These are phyloP conservation scores for Tolypocladium cylindrosporum DNA, from an alignment of 2,329 filamentous ascomycete genomes.

Conservation along the genomic window DNA sequence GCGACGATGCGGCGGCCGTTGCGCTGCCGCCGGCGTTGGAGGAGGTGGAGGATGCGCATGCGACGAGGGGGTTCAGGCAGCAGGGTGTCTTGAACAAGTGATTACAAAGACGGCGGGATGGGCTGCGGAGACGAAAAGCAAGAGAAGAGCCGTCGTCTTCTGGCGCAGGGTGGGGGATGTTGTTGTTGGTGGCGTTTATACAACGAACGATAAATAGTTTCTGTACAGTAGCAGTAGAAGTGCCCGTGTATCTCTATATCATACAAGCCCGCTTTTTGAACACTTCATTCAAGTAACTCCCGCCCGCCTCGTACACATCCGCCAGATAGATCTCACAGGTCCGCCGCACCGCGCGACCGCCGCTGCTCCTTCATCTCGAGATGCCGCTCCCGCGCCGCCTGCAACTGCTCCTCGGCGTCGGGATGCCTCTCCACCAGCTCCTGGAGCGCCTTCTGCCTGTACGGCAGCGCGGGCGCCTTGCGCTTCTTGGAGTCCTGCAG, in stretches of 20 bases:
- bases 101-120: not conserved
- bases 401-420: slow-evolving; percentile 33
- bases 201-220: not conserved
- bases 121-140: not conserved
- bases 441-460: slow-evolving; percentile 35
- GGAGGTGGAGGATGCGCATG: slow-evolving; percentile 24
- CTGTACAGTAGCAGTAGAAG: slow-evolving; percentile 9
- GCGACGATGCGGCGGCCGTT: slow-evolving; percentile 19
- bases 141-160: not conserved
- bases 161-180: not conserved
- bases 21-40: slow-evolving; percentile 4
- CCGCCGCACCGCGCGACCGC: slow-evolving; percentile 16
- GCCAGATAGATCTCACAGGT: slow-evolving; percentile 4
- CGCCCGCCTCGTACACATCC: slow-evolving; percentile 1
- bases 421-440: slow-evolving; percentile 36
- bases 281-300: slow-evolving; percentile 9
- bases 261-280: slow-evolving; percentile 23
- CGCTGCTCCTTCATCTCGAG: slow-evolving; percentile 43
- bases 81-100: slow-evolving; percentile 25
- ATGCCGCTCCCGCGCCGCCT: slow-evolving; percentile 39
- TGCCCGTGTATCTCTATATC: slow-evolving; percentile 25
- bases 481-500: slow-evolving; percentile 90
- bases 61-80: slow-evolving; percentile 43
- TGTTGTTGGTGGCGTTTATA: not conserved
- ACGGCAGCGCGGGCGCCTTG: slow-evolving; percentile 40